Conservation (phyloP, 2,329 filamentous ascomycete genomes). For the Beauveria varroae region DNA sequence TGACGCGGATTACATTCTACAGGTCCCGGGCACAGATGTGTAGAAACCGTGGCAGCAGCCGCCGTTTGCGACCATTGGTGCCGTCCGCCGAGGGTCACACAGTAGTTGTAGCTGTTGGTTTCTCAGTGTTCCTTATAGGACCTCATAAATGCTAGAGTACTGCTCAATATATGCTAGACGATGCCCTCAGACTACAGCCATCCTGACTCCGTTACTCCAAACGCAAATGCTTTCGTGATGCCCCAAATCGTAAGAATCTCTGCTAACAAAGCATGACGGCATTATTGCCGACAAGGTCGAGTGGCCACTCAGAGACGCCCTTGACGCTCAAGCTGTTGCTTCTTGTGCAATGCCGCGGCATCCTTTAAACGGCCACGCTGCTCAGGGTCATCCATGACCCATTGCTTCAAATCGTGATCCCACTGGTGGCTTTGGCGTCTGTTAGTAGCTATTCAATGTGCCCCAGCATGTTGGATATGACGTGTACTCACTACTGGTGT, state of each 20-base stretch:
- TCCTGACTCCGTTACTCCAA: background rate
- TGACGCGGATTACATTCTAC: background rate
- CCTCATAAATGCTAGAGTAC: background rate
- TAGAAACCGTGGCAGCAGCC: background rate
- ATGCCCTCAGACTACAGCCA: background rate
- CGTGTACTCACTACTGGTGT: conserved; percentile 49
- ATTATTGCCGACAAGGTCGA: background rate
- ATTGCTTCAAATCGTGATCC: conserved; percentile 49
- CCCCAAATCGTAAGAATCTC: background rate
- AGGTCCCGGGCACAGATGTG: too few relatives aligned
- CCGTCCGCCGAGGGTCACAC: too few relatives aligned
- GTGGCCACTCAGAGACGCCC: background rate
- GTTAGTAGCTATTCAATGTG: conserved; percentile 1
- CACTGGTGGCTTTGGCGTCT: conserved; percentile 47
- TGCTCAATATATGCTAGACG: background rate
- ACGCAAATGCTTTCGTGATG: background rate
- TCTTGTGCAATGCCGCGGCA: conserved; percentile 6
- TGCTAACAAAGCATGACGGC: background rate
- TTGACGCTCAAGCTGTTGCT: conserved; percentile 4
- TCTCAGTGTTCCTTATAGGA: background rate
- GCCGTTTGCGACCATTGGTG: background rate
- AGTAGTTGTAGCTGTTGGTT: too few relatives aligned
- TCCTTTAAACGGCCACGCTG: conserved; percentile 18
- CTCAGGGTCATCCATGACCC: conserved; percentile 40
- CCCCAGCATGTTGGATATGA: too few relatives aligned